Base-by-base conservation (phyloP, 345 rosid genomes). In the Balakata baccata region DNA sequence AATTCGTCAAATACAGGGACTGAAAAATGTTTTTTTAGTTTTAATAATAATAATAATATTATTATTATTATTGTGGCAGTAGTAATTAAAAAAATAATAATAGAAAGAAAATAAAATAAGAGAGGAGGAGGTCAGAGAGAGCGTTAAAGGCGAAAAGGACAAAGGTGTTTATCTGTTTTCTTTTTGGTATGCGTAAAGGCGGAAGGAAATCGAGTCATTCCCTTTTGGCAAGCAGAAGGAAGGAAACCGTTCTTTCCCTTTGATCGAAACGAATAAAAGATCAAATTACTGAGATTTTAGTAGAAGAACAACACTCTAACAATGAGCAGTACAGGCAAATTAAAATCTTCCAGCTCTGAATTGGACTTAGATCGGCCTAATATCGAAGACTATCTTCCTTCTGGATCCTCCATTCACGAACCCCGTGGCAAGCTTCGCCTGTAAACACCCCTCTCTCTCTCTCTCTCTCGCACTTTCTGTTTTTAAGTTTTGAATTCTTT, bases 311-410 rank as follows among this genome's bases (percentile, higher is more conserved):
- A 4, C 5, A 56, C 1, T 6, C 10, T 22, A 46, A 12, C 23
- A 18, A 79, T 79, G 82, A 68, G 68, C 69, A 70, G 71, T 34
- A 67, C 79, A 16, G 87, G 85, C 59, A 79, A 80, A 75, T 85
- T 95, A 9, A 84, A 80, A 7, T 34, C 88, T 3, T 88, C 96
- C 0, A 88, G 82, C 86, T 88, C 98, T 39, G 98, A 96, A 81
- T 74, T 93, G 77, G 97, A 92, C 69, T 77, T 89, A 71, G 98
- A 94, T 85, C 87, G 84, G 17, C 98, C 86, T 75, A 90, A 93
- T 80, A 84, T 96, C 74, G 98, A 96, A 66, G 99, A 96, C 69
- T 96, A 96, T 80, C 99, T 96, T 70, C 96, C 92, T 43, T 87
- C 92, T n/a, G 99, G 96, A 76, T 73, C 87, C 75, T 85, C 99